Base-by-base conservation (phyloP, 2,329 filamentous ascomycete genomes). In the Pyrenophora teres region DNA sequence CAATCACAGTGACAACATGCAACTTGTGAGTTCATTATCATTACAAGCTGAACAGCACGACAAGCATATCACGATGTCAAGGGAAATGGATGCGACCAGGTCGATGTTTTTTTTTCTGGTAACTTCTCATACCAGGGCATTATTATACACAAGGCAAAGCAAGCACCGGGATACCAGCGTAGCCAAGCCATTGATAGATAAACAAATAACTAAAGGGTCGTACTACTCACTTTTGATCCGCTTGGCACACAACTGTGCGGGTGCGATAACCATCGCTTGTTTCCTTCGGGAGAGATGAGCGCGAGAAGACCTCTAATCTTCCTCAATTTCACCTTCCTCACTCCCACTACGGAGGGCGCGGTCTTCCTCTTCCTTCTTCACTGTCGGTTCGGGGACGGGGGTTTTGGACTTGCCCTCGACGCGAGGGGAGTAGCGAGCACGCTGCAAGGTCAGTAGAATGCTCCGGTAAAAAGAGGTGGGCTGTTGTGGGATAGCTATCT, bases 281-380 rank as follows among this genome's bases (percentile, higher is more conserved):
- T 23, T 37, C 43, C 43, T 39, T n/a, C 44, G 44, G 23, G 44
- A 52, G 42, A 16, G 43, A 27, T 44, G 39, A 32, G 44, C 15
- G 23, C 47, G 25, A 19, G 37, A 50, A 52, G 42, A 54, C 41
- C 47, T 46, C 62, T 77, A 79, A 52, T 78, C 74, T 79, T 97
- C 92, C 75, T 96, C 94, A 65, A 99, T 97, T 78, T 99, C 94
- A 45, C 94, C 94, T 76, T 99, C 94, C 77, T 99, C 94, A 69
- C 92, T 97, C 46, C 94, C 94, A 52, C 89, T 93, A 67, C 89
- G 87, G 49, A 92, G 80, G 49, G 81, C 78, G 44, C 85, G 79
- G 56, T 89, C 85, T 59, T 89, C 86, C 53, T 83, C 77, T 50
- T 56, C 52, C 35, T 58, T 58, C 60, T 80, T 78, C 41, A 63